A percentile compares a stretch with the other conserved stretches of the same genome.
Evolutionary conservation across 1,284 basidiomycete genomes (phyloP).

Genomic region (Austropuccinia psidii): DNA sequence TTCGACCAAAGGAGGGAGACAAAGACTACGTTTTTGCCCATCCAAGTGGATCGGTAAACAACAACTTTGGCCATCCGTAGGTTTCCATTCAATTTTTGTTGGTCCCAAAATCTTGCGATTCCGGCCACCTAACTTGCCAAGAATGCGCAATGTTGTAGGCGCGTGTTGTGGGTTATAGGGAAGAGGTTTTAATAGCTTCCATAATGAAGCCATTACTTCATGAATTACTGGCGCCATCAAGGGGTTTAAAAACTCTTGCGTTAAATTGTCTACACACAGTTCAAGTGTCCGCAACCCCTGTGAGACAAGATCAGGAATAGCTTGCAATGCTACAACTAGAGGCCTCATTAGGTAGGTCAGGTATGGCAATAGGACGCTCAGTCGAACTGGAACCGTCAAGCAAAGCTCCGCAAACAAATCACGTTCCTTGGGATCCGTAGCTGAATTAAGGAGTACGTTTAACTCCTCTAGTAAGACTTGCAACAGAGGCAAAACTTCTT

Average conservation of each 20-base stretch:
- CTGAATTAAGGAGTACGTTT: slow-evolving; percentile 77
- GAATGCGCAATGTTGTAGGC: slow-evolving; percentile 89
- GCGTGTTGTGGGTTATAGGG: slow-evolving; percentile 86
- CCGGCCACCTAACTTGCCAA: slow-evolving; percentile 92
- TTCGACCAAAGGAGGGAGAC: slow-evolving; percentile 63
- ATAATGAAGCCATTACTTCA: slow-evolving; percentile 90
- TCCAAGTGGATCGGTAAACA: slow-evolving; percentile 66
- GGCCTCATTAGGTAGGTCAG: slow-evolving; percentile 95
- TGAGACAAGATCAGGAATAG: slow-evolving; percentile 78
- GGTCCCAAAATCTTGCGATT: slow-evolving; percentile 81
- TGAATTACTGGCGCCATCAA: slow-evolving; percentile 85
- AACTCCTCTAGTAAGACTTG: slow-evolving; percentile 96
- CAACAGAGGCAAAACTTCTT: slow-evolving; percentile 88
- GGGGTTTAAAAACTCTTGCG: slow-evolving; percentile 95
- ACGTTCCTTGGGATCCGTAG: slow-evolving; percentile 61
- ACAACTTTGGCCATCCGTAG: slow-evolving; percentile 59
- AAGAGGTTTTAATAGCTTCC: slow-evolving; percentile 79
- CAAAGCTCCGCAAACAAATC: slow-evolving; percentile 97
- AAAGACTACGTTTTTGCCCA: slow-evolving; percentile 61
- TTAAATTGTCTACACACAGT: slow-evolving; percentile 98
- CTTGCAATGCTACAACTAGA: slow-evolving; percentile 80
- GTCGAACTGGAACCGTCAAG: slow-evolving; percentile 87
- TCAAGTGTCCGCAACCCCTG: slow-evolving; percentile 96
- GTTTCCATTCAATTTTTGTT: slow-evolving; percentile 65
- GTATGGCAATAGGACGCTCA: slow-evolving; percentile 93